phyloP scores from a whole-genome alignment of 2,329 filamentous ascomycete species.

The Aspergillus arachidicola region DNA sequence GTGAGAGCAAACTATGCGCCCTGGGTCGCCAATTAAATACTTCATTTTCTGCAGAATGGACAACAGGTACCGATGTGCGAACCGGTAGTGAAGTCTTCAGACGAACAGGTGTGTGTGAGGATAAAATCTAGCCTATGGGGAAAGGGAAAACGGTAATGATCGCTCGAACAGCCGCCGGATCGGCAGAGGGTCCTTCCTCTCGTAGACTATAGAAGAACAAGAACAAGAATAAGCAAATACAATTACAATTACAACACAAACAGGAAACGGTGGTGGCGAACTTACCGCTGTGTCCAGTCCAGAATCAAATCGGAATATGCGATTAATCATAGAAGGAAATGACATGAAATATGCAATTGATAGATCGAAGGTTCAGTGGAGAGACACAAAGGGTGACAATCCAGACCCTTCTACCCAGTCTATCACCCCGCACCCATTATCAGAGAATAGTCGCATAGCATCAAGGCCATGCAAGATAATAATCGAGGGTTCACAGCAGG shows the following conservation, averaged over 20 bases:
- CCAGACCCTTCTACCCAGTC: background rate
- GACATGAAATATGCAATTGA: background rate
- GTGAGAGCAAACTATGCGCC: background rate
- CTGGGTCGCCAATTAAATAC: background rate
- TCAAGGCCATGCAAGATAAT: no score
- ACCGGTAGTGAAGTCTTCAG: no score
- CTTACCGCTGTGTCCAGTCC: background rate
- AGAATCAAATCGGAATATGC: background rate
- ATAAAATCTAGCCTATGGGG: background rate
- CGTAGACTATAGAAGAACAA: background rate
- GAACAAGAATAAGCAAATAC: background rate
- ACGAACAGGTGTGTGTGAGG: background rate
- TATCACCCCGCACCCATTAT: background rate
- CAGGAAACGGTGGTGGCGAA: background rate
- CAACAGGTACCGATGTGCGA: no score
- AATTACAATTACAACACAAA: background rate
- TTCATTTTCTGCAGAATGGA: no score
- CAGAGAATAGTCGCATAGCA: no score
- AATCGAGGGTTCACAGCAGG: background rate
- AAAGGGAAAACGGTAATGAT: background rate
- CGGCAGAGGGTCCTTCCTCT: background rate
- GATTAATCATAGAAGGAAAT: background rate
- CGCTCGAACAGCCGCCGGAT: constrained; percentile 5
- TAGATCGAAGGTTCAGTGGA: constrained; percentile 1
- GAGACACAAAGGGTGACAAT: background rate